phyloP scores from a whole-genome alignment of 164 flowering plant genomes.

The Euptelea pleiosperma region DNA sequence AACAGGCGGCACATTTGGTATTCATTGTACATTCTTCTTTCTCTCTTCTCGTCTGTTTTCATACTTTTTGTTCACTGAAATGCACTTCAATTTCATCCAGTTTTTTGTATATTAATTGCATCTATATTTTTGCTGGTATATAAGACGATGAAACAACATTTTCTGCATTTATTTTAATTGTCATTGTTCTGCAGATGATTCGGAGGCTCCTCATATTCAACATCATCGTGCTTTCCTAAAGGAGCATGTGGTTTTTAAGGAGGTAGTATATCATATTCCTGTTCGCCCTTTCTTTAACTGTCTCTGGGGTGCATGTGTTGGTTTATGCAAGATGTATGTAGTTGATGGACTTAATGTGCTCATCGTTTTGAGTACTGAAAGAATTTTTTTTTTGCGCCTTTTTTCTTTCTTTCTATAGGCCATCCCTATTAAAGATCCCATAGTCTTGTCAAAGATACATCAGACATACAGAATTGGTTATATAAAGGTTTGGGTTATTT shows the following conservation, averaged over 20 bases:
- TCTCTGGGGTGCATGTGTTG: too few species aligned
- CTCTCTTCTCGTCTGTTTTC: too few species aligned
- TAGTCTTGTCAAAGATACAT: slow-evolving; percentile 85
- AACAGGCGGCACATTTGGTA: too few species aligned
- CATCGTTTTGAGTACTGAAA: background rate
- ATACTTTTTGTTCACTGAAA: too few species aligned
- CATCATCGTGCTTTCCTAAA: slow-evolving; percentile 77
- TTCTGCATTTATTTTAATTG: too few species aligned
- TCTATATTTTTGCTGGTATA: too few species aligned
- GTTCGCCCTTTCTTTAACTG: background rate
- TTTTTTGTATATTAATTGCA: too few species aligned
- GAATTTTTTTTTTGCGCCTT: background rate
- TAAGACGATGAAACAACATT: too few species aligned
- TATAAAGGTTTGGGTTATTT: slow-evolving; percentile 57
- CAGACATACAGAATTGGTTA: slow-evolving; percentile 93
- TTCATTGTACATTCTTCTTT: too few species aligned
- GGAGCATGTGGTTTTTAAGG: slow-evolving; percentile 92
- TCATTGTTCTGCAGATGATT: slow-evolving; percentile 65
- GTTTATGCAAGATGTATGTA: background rate
- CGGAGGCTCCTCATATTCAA: slow-evolving; percentile 58
- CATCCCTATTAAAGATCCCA: slow-evolving; percentile 81
- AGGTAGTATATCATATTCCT: slow-evolving; percentile 44
- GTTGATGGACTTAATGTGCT: background rate
- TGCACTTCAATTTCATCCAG: too few species aligned
- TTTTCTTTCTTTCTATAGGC: slow-evolving; percentile 40